phyloP scores from a whole-genome alignment of 2,329 filamentous ascomycete species.

The Cercospora citrullina region DNA sequence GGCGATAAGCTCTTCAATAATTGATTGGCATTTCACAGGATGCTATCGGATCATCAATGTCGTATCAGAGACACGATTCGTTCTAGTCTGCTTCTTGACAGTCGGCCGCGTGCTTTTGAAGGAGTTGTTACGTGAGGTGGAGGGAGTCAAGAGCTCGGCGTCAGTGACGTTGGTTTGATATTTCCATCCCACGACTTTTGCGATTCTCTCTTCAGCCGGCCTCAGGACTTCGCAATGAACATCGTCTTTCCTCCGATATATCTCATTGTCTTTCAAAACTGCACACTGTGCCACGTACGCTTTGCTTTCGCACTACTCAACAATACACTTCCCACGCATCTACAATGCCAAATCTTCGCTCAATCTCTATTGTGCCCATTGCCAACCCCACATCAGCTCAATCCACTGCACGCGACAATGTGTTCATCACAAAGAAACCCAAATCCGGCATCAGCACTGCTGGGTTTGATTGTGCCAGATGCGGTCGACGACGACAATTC shows the following conservation, averaged over 20 bases:
- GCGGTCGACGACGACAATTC: background rate
- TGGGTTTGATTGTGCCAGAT: constrained; percentile 2
- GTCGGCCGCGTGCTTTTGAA: no score
- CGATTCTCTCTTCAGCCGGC: background rate
- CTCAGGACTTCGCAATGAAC: background rate
- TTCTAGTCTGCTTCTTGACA: no score
- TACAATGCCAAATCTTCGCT: background rate
- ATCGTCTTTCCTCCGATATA: background rate
- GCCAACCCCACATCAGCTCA: background rate
- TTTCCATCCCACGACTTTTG: background rate
- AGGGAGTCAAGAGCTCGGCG: no score
- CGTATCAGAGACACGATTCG: no score
- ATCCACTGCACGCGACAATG: background rate
- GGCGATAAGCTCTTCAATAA: no score
- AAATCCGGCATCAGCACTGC: background rate
- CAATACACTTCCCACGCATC: background rate
- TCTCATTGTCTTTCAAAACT: background rate
- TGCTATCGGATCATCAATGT: no score
- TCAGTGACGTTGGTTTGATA: no score
- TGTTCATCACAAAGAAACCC: background rate
- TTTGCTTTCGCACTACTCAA: background rate
- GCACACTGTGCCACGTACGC: background rate
- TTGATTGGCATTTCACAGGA: no score
- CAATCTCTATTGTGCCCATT: background rate
- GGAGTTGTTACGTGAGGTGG: no score